phyloP scores from a whole-genome alignment of 768 basidiomycete species.

The Tulasnella calospora region DNA sequence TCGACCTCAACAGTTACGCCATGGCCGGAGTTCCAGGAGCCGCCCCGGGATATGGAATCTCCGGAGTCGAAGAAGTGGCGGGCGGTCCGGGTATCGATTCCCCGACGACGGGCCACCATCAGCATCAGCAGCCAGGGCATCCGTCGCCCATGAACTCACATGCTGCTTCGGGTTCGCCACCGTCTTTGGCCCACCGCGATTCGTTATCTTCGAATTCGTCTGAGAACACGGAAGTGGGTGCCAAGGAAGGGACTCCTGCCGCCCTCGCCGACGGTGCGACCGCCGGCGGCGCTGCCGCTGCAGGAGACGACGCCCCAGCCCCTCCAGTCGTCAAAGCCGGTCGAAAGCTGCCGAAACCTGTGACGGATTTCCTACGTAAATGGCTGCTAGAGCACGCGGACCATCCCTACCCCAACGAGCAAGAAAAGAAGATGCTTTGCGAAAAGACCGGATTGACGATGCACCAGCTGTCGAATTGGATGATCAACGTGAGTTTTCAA shows the following conservation, averaged over 20 bases:
- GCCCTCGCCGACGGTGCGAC: neutral
- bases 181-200: neutral
- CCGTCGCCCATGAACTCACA: neutral
- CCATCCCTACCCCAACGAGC: slow-evolving; percentile 84
- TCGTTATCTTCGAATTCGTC: neutral
- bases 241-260: neutral
- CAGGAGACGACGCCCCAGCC: neutral
- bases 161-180: neutral
- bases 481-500: slow-evolving; percentile 65
- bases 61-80: neutral
- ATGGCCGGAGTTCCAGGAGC: neutral
- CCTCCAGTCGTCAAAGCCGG: slow-evolving; percentile 36
- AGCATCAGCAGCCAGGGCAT: neutral
- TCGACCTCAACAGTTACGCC: neutral
- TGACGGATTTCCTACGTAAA: slow-evolving; percentile 81
- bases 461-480: slow-evolving; percentile 89
- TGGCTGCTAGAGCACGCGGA: slow-evolving; percentile 86
- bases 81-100: neutral
- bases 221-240: neutral
- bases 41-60: neutral
- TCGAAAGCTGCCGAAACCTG: slow-evolving; percentile 85
- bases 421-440: slow-evolving; percentile 86
- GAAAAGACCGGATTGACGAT: slow-evolving; percentile 81
- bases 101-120: neutral
- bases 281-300: neutral